Evolutionary conservation across 106 monocot species (phyloP), one percentile per base, ranked within the genome.

Genomic region (Xerophyta viscosa): DNA sequence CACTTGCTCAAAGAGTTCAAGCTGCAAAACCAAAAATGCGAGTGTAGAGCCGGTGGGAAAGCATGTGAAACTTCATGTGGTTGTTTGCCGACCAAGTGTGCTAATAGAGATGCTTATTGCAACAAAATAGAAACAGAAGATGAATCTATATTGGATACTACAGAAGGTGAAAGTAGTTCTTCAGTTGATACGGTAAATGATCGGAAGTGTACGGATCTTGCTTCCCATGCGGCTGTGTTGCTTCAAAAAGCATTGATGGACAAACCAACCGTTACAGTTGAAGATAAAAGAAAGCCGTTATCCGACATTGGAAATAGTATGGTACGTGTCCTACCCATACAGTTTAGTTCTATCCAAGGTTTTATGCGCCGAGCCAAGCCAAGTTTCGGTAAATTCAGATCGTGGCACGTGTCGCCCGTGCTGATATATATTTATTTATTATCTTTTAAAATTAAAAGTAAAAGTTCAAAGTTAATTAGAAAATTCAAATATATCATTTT

Each of bases 1-100:
- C 29, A 66, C 82, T 20, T 90, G 98, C 49, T 77, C 83, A 3
- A 79, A 57, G 41, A 17, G 4, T 15, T 99, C 98, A 15, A 71
- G 62, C 14, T 99, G 98, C 52, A 99, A 90, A 28, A 99, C 98
- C 1, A 77, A 77, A 99, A 86, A 52, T 99, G 98, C 43, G 82
- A 99, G 46, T 99, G 98, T 54, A 66, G 98, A 48, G 70, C 61
- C 43, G 46, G 24, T n/a, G 66, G 77, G 37, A 44, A 17, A 9
- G 41, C 26, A 0, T 99, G 98, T 57, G 67, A 69, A 2, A 10
- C 5, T 19, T 53, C 39, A 4, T 99, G 98, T 37, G 82, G 98
- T 15, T 99, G 98, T 28, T 7, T 55, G 0, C 7, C 47, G 33
- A 74, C 61, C 0, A 99, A 83, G 29, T 99, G 98, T 74, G 42